Evolutionary conservation across 1,139 yeast species (phyloP).

Genomic region (Taiozyma sp.): DNA sequence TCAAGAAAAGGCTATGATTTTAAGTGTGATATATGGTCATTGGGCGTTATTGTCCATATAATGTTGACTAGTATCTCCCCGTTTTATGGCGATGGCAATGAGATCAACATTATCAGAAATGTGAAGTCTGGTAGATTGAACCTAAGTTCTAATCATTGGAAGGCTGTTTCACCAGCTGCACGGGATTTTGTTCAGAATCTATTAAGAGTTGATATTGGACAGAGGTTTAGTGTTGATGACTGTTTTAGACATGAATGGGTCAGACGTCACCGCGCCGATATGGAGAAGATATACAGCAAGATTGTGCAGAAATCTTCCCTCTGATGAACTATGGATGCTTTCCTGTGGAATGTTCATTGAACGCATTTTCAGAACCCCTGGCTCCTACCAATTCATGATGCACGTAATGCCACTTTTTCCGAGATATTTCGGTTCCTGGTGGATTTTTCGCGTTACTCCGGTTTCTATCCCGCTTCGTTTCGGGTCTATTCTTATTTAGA

Average conservation of each 20-base stretch:
- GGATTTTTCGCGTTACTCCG: neutral
- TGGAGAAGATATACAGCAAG: constrained; percentile 27
- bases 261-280: constrained; percentile 26
- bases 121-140: constrained; percentile 38
- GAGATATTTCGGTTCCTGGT: neutral
- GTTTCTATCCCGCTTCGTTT: neutral
- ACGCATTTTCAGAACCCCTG: neutral
- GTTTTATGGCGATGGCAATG: constrained; percentile 43
- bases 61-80: constrained; percentile 58
- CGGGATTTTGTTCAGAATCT: constrained; percentile 39
- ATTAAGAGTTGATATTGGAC: constrained; percentile 33
- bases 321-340: neutral
- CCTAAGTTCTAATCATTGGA: constrained; percentile 38
- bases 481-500: neutral
- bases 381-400: neutral
- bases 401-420: neutral
- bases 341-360: neutral
- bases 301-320: constrained; percentile 16
- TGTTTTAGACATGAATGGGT: constrained; percentile 46
- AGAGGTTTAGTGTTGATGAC: constrained; percentile 33
- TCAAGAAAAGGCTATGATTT: constrained; percentile 38
- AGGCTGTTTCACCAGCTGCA: constrained; percentile 33
- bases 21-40: constrained; percentile 65
- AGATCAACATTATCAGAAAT: constrained; percentile 31
- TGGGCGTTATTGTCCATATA: constrained; percentile 54